These are phyloP conservation scores for Mucuna pruriens DNA, from an alignment of 306 rosid species.

Conservation along the genomic window DNA sequence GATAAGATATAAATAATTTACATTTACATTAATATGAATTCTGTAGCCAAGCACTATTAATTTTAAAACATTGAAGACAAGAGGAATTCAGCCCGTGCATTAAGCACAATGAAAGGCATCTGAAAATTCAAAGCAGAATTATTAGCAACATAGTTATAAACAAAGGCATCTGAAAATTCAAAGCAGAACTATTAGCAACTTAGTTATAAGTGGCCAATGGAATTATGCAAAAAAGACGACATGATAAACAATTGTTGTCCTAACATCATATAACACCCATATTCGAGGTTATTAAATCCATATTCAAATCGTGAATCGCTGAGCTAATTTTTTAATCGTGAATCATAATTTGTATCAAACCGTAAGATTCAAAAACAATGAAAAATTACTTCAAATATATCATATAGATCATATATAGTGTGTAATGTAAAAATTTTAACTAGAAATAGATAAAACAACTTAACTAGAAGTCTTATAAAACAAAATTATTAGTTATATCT, in stretches of 20 bases:
- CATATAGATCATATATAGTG: too few relatives aligned
- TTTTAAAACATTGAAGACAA: slow-evolving; percentile 42
- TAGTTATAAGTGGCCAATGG: slow-evolving; percentile 33
- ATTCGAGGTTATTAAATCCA: too few relatives aligned
- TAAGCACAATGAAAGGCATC: slow-evolving; percentile 65
- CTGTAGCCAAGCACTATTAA: slow-evolving; percentile 31
- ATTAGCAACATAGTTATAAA: slow-evolving; percentile 51
- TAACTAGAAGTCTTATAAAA: too few relatives aligned
- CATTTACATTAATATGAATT: slow-evolving; percentile 7
- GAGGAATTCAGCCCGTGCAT: slow-evolving; percentile 56
- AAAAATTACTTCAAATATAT: too few relatives aligned
- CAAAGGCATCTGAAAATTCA: slow-evolving; percentile 70
- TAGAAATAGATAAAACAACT: too few relatives aligned
- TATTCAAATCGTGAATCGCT: too few relatives aligned
- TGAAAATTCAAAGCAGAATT: slow-evolving; percentile 69
- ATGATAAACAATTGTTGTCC: not conserved
- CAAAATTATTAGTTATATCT: too few relatives aligned
- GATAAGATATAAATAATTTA: slow-evolving; percentile 53
- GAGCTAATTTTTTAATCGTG: too few relatives aligned
- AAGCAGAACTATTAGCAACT: slow-evolving; percentile 63
- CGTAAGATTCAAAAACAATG: too few relatives aligned
- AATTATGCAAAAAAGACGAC: slow-evolving; percentile 9
- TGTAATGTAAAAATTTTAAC: too few relatives aligned
- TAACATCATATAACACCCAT: slow-evolving; percentile 33
- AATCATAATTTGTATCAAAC: too few relatives aligned